phyloP scores from a whole-genome alignment of 805 yeast species.

The Candida incommunis region DNA sequence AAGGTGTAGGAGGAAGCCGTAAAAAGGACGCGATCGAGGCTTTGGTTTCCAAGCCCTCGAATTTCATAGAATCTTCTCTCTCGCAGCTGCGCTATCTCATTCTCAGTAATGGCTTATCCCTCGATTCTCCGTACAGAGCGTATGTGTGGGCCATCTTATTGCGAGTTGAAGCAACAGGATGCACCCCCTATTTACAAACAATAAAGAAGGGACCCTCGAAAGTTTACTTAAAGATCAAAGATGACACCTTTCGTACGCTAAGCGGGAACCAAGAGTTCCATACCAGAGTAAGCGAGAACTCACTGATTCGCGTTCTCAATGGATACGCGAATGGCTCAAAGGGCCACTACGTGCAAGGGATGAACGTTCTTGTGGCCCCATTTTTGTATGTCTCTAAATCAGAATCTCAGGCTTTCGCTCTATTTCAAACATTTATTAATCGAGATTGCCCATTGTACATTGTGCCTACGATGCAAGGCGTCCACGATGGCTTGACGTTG shows the following conservation, averaged over 20 bases:
- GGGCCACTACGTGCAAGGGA: conserved; percentile 68
- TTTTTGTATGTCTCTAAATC: conserved; percentile 59
- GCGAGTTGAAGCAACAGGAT: conserved; percentile 42
- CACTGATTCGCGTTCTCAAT: conserved; percentile 13
- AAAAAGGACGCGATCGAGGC: conserved; percentile 37
- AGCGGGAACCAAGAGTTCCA: conserved; percentile 59
- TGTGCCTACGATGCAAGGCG: conserved; percentile 66
- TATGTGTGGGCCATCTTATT: conserved; percentile 73
- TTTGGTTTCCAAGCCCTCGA: conserved; percentile 21
- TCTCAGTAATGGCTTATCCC: conserved; percentile 31
- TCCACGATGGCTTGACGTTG: conserved; percentile 55
- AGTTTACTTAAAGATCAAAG: conserved; percentile 53
- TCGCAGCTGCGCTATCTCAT: conserved; percentile 40
- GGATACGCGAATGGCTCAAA: not conserved
- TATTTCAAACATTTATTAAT: conserved; percentile 49
- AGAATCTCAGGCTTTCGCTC: conserved; percentile 74
- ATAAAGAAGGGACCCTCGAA: conserved; percentile 44
- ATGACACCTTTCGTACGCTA: conserved; percentile 77
- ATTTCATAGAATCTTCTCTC: conserved; percentile 33
- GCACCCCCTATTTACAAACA: conserved; percentile 40
- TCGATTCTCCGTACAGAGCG: conserved; percentile 50
- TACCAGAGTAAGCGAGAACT: conserved; percentile 50
- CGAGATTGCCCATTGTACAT: conserved; percentile 65
- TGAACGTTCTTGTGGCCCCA: conserved; percentile 80
- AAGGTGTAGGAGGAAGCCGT: too few relatives aligned